phyloP scores from a whole-genome alignment of 176 grass and related monocot species.

The Eleusine coracana region DNA sequence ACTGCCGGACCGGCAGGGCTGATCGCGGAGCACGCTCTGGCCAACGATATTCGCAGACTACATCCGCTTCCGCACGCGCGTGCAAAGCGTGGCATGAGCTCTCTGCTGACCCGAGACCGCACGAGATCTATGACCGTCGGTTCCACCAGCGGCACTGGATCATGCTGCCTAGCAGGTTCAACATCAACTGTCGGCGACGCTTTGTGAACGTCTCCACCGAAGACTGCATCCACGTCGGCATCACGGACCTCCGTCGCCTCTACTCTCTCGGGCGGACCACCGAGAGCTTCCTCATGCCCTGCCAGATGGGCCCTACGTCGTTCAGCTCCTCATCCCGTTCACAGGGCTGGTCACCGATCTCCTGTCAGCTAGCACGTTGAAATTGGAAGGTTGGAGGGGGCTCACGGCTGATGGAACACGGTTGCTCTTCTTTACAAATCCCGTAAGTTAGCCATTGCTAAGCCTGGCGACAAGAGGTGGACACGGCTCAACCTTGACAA shows the following conservation, averaged over 20 bases:
- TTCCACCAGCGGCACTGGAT: not conserved
- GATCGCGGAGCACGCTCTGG: too few relatives aligned
- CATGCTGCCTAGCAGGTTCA: not conserved
- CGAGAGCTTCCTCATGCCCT: not conserved
- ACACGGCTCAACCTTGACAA: not conserved
- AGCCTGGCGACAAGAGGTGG: not conserved
- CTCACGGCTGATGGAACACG: too few relatives aligned
- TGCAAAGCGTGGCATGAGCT: not conserved
- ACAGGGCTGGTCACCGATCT: too few relatives aligned
- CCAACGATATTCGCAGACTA: too few relatives aligned
- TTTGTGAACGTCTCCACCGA: constrained; percentile 14
- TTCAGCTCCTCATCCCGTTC: not conserved
- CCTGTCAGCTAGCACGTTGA: too few relatives aligned
- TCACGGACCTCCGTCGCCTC: not conserved
- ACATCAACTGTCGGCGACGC: not conserved
- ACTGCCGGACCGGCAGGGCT: too few relatives aligned
- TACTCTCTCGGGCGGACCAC: not conserved
- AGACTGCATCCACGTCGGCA: not conserved
- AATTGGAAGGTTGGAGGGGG: too few relatives aligned
- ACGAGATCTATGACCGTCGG: not conserved
- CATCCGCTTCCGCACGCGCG: too few relatives aligned
- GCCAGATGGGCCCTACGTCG: not conserved
- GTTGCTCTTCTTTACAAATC: too few relatives aligned
- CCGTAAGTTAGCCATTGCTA: not conserved
- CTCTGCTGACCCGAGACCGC: not conserved